phyloP scores from a whole-genome alignment of 164 flowering plant genomes.

The Chimonanthus praecox region DNA sequence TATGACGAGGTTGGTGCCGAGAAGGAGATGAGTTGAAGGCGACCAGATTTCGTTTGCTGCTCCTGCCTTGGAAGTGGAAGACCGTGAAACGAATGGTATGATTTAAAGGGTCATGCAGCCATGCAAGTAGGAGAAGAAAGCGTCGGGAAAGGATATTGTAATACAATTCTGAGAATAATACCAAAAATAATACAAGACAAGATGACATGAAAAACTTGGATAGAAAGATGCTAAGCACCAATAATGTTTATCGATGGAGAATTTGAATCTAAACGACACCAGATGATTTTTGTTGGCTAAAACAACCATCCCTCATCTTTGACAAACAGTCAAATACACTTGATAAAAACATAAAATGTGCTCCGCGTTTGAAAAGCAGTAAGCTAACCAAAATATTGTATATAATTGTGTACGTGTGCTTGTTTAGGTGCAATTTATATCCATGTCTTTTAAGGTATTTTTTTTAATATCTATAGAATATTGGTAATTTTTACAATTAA shows the following conservation, averaged over 20 bases:
- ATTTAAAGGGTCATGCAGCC: constrained; percentile 28
- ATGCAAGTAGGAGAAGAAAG: constrained; percentile 41
- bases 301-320: too few species aligned
- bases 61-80: not conserved
- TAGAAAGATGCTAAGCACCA: constrained; percentile 46
- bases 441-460: too few species aligned
- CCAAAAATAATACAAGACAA: constrained; percentile 33
- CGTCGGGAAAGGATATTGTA: constrained; percentile 26
- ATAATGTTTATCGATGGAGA: constrained; percentile 46
- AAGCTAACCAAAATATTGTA: too few species aligned
- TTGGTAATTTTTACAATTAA: too few species aligned
- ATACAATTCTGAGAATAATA: constrained; percentile 24
- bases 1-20: not conserved
- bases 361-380: too few species aligned
- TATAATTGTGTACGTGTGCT: too few species aligned
- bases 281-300: not conserved
- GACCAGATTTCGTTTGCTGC: too few species aligned
- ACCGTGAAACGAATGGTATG: not conserved
- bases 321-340: too few species aligned
- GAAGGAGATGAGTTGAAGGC: not conserved
- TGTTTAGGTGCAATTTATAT: too few species aligned
- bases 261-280: constrained; percentile 39
- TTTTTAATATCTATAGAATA: too few species aligned
- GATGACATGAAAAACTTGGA: constrained; percentile 28
- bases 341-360: too few species aligned